Evolutionary conservation across 208 protist species (phyloP), one percentile per base, ranked within the genome.

Genomic region (Acanthamoeba healyi): DNA sequence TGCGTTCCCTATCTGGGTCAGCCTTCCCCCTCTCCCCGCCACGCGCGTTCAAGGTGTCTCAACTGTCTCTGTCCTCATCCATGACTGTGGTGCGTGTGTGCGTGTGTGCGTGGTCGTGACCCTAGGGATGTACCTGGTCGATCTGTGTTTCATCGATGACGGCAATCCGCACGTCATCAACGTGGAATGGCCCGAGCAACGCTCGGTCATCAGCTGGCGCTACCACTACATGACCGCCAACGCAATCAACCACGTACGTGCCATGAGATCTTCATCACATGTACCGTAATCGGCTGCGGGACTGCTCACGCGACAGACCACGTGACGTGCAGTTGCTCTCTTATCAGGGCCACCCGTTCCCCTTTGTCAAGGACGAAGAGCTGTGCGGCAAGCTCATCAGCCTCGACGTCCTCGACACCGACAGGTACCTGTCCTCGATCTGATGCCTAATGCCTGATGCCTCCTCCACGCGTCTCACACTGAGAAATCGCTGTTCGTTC

Each of bases 41-140:
- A 17, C 29, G 15, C 29, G 29, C 58, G 22, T 9, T 67, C 58
- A 26, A 24, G 15, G 9, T 51, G 15, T 9, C 46, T 51, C 61
- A 70, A 2, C 5, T 32, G n/a, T n/a, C n/a, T n/a, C n/a, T n/a
- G n/a, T n/a, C n/a, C n/a, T n/a, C n/a, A n/a, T n/a, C n/a, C n/a
- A n/a, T n/a, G n/a, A n/a, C n/a, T n/a, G n/a, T n/a, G n/a, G n/a
- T n/a, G n/a, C n/a, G n/a, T n/a, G n/a, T n/a, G n/a, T n/a, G n/a
- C n/a, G 54, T 61, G 15, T 61, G 12, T 61, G n/a, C n/a, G n/a
- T n/a, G n/a, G n/a, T n/a, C n/a, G n/a, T n/a, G n/a, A n/a, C n/a
- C n/a, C n/a, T n/a, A 74, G 65, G 70, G 22, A 79, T 79, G 70
- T 79, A 79, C 36, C 70, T 79, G 34, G 70, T 79, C 7, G 70